These are phyloP conservation scores for Termitomyces sp. DNA, from an alignment of 1,284 basidiomycete genomes.

Conservation along the genomic window DNA sequence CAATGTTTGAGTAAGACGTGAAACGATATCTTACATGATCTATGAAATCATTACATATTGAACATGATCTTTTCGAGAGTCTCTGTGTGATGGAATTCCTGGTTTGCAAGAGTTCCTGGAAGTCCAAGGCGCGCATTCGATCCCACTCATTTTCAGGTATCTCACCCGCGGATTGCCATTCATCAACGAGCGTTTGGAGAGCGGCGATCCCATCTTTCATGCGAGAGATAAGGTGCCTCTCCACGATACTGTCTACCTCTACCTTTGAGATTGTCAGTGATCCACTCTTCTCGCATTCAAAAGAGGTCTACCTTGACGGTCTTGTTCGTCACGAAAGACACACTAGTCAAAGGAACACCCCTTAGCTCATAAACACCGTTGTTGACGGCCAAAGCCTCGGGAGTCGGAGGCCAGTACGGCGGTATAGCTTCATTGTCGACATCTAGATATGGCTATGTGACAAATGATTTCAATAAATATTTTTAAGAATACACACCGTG, in stretches of 20 bases:
- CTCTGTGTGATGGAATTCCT: conserved; percentile 50
- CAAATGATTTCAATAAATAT: not conserved
- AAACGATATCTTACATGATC: conserved; percentile 50
- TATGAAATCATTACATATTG: conserved; percentile 60
- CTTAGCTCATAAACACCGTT: conserved; percentile 68
- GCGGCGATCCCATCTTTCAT: conserved; percentile 51
- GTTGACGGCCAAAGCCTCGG: conserved; percentile 43
- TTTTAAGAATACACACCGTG: conserved; percentile 38
- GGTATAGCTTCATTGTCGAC: conserved; percentile 55
- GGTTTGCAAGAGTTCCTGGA: conserved; percentile 76
- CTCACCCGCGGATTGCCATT: conserved; percentile 45
- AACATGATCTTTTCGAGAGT: conserved; percentile 45
- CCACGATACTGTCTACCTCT: conserved; percentile 65
- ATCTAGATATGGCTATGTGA: conserved; percentile 39
- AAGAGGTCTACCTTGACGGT: conserved; percentile 59
- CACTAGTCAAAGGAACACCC: conserved; percentile 67
- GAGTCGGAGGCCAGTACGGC: conserved; percentile 70
- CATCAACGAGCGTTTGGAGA: conserved; percentile 48
- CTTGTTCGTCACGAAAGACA: conserved; percentile 71
- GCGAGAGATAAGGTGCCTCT: conserved; percentile 56
- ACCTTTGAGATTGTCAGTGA: conserved; percentile 40
- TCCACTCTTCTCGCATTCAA: not conserved
- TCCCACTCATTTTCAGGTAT: conserved; percentile 84
- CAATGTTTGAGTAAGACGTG: conserved; percentile 1
- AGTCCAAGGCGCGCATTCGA: conserved; percentile 81